Percentiles rank a stretch among this genome's conserved stretches.
Evolutionary conservation across 2,329 filamentous ascomycete species (phyloP).

Genomic region (Phialocephala subalpina): DNA sequence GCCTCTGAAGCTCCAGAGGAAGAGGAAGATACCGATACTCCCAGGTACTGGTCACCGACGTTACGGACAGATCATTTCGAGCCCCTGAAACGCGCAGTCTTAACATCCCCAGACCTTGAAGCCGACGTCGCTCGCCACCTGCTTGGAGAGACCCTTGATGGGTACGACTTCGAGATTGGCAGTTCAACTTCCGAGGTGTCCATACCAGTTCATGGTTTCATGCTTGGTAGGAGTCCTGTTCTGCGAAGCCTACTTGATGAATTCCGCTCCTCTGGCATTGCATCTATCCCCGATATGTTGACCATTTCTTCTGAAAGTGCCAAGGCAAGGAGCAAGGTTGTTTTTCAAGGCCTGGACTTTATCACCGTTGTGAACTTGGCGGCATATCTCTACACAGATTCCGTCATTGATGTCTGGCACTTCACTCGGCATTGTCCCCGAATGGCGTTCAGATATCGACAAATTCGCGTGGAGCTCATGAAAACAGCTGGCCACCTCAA

Average conservation of each 20-base stretch:
- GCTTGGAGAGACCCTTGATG: slow-evolving; percentile 46
- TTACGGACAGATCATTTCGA: slow-evolving; percentile 62
- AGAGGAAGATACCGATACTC: slow-evolving; percentile 48
- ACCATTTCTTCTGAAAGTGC: slow-evolving; percentile 50
- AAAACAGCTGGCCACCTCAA: slow-evolving; percentile 77
- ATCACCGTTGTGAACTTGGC: slow-evolving; percentile 82
- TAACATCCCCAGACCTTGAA: slow-evolving; percentile 73
- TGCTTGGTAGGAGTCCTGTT: slow-evolving; percentile 76
- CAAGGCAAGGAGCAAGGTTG: slow-evolving; percentile 63
- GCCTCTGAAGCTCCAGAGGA: slow-evolving; percentile 48
- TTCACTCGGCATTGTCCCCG: slow-evolving; percentile 68
- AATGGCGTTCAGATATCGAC: slow-evolving; percentile 76
- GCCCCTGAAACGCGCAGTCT: slow-evolving; percentile 57
- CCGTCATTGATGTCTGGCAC: slow-evolving; percentile 86
- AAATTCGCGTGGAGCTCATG: slow-evolving; percentile 87
- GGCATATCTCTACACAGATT: slow-evolving; percentile 83
- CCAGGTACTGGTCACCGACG: slow-evolving; percentile 51
- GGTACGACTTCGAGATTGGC: slow-evolving; percentile 49
- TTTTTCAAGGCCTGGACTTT: slow-evolving; percentile 76
- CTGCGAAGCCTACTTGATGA: slow-evolving; percentile 69
- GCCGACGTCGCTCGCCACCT: slow-evolving; percentile 64
- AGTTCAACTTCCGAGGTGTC: slow-evolving; percentile 72
- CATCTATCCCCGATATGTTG: slow-evolving; percentile 67
- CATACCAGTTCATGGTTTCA: slow-evolving; percentile 85
- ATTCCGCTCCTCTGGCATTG: slow-evolving; percentile 61